A percentile compares a stretch with the other conserved stretches of the same genome.
phyloP scores from a whole-genome alignment of 129 eudicot species.

The Pittosporum tobira region DNA sequence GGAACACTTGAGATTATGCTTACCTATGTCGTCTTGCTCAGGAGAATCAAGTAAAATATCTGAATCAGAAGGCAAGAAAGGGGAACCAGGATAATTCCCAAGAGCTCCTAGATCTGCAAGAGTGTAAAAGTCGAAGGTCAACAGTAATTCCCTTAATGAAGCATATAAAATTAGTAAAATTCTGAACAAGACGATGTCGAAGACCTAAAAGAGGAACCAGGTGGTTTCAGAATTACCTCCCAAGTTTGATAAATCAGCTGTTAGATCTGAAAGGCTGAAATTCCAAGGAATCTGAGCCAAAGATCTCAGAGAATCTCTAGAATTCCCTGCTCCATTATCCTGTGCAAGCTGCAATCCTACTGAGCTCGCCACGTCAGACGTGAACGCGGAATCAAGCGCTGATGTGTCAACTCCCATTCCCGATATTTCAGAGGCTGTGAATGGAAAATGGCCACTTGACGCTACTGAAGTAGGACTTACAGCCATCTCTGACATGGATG shows the following conservation, averaged over 20 bases:
- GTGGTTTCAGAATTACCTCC: conserved; percentile 53
- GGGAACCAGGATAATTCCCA: conserved; percentile 96
- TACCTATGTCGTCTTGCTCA: conserved; percentile 87
- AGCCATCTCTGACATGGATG: conserved; percentile 86
- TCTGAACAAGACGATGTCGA: no score
- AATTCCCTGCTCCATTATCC: conserved; percentile 66
- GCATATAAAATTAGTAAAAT: background rate
- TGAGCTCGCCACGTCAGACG: conserved; percentile 82
- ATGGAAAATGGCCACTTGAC: conserved; percentile 92
- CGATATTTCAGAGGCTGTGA: conserved; percentile 76
- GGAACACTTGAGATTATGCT: background rate
- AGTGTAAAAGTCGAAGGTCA: no score
- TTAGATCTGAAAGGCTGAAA: conserved; percentile 89
- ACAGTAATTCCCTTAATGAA: no score
- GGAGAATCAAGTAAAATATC: conserved; percentile 96
- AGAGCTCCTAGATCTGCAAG: conserved; percentile 74
- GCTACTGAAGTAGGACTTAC: conserved; percentile 95
- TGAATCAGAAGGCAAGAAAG: conserved; percentile 92
- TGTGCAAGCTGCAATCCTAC: conserved; percentile 79
- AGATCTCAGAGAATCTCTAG: conserved; percentile 58
- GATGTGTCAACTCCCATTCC: conserved; percentile 90
- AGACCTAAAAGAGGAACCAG: no score
- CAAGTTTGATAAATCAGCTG: conserved; percentile 88
- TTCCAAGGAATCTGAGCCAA: conserved; percentile 89
- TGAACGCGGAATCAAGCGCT: conserved; percentile 76